A percentile compares a stretch with the other conserved stretches of the same genome.
phyloP scores from a whole-genome alignment of 192 early-diverging fungal genomes.

The Helicostylum pulchrum region DNA sequence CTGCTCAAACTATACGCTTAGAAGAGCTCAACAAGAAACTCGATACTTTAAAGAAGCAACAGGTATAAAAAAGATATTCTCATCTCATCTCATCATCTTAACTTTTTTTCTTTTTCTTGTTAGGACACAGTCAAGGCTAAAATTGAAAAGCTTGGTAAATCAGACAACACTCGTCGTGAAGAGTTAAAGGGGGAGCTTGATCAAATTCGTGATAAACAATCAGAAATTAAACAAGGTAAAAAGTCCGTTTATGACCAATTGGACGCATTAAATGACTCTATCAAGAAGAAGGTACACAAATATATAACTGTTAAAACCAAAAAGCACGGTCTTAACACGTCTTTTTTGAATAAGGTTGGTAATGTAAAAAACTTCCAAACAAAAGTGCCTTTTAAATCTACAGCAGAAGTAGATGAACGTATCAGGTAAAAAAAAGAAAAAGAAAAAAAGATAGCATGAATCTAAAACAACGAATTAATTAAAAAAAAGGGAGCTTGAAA shows the following conservation, averaged over 20 bases:
- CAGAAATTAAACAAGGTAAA: constrained; percentile 61
- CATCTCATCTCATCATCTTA: constrained; percentile 1
- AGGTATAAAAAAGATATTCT: constrained; percentile 9
- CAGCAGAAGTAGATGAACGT: constrained; percentile 73
- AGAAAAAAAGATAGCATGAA: background rate
- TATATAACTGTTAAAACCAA: too few relatives aligned
- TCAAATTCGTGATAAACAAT: constrained; percentile 67
- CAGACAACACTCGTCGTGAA: constrained; percentile 47
- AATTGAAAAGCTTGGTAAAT: constrained; percentile 55
- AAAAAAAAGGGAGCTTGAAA: constrained; percentile 60
- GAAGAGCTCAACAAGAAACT: constrained; percentile 16
- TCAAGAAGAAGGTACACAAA: constrained; percentile 75
- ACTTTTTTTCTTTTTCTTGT: background rate
- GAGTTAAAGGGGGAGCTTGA: constrained; percentile 59
- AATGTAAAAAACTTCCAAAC: constrained; percentile 60
- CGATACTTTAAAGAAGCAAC: constrained; percentile 20
- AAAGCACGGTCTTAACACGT: background rate
- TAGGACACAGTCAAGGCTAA: constrained; percentile 54
- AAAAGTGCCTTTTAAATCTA: constrained; percentile 75
- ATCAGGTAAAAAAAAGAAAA: constrained; percentile 59
- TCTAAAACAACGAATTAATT: background rate
- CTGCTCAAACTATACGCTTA: constrained; percentile 16
- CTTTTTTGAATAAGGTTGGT: constrained; percentile 13
- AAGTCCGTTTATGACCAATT: constrained; percentile 69
- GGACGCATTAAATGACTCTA: constrained; percentile 61